Evolutionary conservation across 495 filamentous ascomycete genomes (phyloP).

Genomic region (Niebla homalea): DNA sequence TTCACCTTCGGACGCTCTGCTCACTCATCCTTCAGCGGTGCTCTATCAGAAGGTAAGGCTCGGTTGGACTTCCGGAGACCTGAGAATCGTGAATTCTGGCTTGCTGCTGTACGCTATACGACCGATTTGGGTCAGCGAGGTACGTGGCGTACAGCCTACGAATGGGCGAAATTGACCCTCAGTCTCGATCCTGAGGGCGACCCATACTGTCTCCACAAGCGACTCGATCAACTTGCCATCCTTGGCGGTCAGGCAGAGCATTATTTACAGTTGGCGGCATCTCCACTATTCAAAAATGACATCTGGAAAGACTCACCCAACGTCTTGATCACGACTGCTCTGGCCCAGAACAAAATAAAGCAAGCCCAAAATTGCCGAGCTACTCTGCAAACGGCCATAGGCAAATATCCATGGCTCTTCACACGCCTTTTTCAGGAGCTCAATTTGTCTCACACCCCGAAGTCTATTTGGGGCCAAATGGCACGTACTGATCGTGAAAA

Average conservation of each 20-base stretch:
- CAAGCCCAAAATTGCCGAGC: slow-evolving; percentile 50
- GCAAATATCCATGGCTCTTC: slow-evolving; percentile 69
- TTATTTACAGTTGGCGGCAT: slow-evolving; percentile 56
- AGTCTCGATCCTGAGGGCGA: slow-evolving; percentile 60
- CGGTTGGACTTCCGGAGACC: slow-evolving; percentile 61
- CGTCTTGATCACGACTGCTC: slow-evolving; percentile 54
- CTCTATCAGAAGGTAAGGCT: slow-evolving; percentile 66
- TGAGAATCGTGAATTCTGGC: slow-evolving; percentile 87
- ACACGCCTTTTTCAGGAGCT: slow-evolving; percentile 63
- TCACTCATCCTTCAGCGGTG: slow-evolving; percentile 61
- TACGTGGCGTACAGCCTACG: slow-evolving; percentile 84
- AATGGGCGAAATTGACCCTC: slow-evolving; percentile 80
- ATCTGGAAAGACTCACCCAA: slow-evolving; percentile 41
- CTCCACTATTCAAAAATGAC: slow-evolving; percentile 37
- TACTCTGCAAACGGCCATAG: slow-evolving; percentile 50
- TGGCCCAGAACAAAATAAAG: slow-evolving; percentile 59
- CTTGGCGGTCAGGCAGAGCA: slow-evolving; percentile 63
- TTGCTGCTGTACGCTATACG: slow-evolving; percentile 81
- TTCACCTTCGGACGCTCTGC: slow-evolving; percentile 84
- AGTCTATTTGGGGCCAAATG: slow-evolving; percentile 65
- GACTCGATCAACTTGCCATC: slow-evolving; percentile 73
- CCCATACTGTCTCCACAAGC: slow-evolving; percentile 65
- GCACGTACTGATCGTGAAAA: slow-evolving; percentile 55
- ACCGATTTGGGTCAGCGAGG: slow-evolving; percentile 71
- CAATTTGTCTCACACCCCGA: slow-evolving; percentile 55